Evolutionary conservation across 2,329 filamentous ascomycete species (phyloP), one percentile per base, ranked within the genome.

Genomic region (Cryphonectria japonica): DNA sequence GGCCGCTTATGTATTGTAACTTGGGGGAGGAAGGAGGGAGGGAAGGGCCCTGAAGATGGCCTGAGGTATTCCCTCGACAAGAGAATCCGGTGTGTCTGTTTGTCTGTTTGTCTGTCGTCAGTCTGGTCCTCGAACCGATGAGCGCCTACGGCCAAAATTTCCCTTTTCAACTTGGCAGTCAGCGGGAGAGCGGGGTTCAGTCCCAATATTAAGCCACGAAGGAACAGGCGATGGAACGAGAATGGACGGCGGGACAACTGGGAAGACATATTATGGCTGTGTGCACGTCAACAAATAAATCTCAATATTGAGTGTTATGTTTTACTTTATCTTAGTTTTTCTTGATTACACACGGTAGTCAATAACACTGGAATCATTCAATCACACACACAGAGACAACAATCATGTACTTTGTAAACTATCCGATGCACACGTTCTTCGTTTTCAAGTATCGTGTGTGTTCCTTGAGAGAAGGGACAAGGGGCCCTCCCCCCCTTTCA

Each of bases 221-320:
- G 59, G 59, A 61, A 61, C 16, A 37, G 59, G 34, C 59, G 59
- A 61, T 61, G 59, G 34, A 61, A 61, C 32, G 34, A 34, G 22
- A 61, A 26, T 19, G 59, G 34, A 61, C 59, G 11, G 32, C 29
- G 54, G 29, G 19, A 13, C 59, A 13, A 39, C 34, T 19, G 4
- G 39, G 59, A 61, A 19, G 13, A 60, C 14, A 60, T 22, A 37
- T 34, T 34, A 34, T 34, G 34, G 6, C 29, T 29, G 32, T 60
- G 57, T 14, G 57, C 57, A 19, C 46, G 32, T 37, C 29, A 37
- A 19, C 34, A 32, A 22, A 61, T 22, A n/a, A 61, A 9, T 16
- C 7, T 11, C 54, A 32, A 32, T 59, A 34, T 19, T 19, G 32
- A 59, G 7, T 32, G 26, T 3, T 26, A 13, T 34, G 29, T 19